Conservation (phyloP, 2,329 filamentous ascomycete species). For the Xylaria sp. region DNA sequence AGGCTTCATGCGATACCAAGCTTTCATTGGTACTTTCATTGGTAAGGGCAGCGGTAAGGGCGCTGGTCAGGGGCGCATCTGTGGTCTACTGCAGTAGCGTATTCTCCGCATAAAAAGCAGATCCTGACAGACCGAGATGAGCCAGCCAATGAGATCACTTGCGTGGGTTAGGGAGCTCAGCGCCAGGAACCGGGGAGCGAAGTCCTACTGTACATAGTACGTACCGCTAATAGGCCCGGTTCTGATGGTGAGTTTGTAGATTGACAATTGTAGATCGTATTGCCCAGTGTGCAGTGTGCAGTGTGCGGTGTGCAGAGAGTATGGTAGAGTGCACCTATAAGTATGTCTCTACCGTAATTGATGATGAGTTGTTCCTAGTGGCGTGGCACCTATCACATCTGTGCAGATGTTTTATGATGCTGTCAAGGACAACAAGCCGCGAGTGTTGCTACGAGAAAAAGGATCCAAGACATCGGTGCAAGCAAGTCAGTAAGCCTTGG, state of each 20-base stretch:
- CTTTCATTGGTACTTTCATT: conserved; percentile 19
- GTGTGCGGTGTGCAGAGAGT: too few species aligned
- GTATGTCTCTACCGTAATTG: too few species aligned
- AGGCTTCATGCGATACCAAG: conserved; percentile 20
- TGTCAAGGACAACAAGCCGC: background rate
- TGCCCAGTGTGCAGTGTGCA: too few species aligned
- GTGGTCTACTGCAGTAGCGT: too few species aligned
- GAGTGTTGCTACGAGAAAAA: too few species aligned
- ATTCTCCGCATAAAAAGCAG: conserved; percentile 35
- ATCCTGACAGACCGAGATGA: conserved; percentile 26
- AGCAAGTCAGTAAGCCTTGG: background rate
- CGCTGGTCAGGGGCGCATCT: conserved; percentile 14
- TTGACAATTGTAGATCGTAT: too few species aligned
- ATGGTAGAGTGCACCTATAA: too few species aligned
- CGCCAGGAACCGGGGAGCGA: conserved; percentile 23
- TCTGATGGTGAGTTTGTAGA: background rate
- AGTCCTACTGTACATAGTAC: conserved; percentile 25
- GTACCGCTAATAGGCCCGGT: background rate
- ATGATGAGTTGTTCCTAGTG: background rate
- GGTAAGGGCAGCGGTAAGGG: conserved; percentile 9
- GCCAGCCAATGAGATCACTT: conserved; percentile 20
- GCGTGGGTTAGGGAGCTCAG: background rate
- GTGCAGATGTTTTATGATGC: background rate
- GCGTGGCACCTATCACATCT: conserved; percentile 3
- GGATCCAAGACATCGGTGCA: conserved; percentile 9